A percentile compares a stretch with the other conserved stretches of the same genome.
Evolutionary conservation across 148 eudicot genomes (phyloP).

Genomic region (Cornus kousa): DNA sequence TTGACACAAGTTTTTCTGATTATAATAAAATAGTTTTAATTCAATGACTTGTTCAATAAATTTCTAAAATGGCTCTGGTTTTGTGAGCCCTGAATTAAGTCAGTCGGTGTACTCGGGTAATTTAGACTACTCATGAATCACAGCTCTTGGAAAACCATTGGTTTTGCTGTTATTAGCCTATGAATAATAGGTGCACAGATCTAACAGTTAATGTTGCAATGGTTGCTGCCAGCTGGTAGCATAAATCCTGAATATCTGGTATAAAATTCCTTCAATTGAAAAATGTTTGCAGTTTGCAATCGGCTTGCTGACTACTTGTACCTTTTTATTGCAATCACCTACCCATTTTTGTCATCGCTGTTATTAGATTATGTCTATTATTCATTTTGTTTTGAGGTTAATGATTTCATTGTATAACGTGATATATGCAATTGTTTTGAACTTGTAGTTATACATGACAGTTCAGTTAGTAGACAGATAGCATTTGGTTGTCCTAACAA

Average conservation of each 20-base stretch:
- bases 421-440: neutral
- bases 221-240: no score
- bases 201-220: no score
- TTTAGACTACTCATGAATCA: no score
- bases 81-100: no score
- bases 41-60: neutral
- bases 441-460: neutral
- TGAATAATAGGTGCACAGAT: no score
- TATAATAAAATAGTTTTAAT: no score
- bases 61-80: no score
- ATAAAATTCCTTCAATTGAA: neutral
- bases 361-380: neutral
- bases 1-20: no score
- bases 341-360: neutral
- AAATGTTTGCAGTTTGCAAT: neutral
- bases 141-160: no score
- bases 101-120: no score
- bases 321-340: neutral
- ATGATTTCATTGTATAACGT: neutral
- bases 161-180: no score
- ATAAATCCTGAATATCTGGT: no score
- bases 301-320: neutral
- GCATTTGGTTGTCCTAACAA: neutral
- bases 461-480: neutral
- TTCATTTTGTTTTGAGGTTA: neutral